Base-by-base conservation (phyloP, 352 stramenopile species). In the Pythium sukuiense region DNA sequence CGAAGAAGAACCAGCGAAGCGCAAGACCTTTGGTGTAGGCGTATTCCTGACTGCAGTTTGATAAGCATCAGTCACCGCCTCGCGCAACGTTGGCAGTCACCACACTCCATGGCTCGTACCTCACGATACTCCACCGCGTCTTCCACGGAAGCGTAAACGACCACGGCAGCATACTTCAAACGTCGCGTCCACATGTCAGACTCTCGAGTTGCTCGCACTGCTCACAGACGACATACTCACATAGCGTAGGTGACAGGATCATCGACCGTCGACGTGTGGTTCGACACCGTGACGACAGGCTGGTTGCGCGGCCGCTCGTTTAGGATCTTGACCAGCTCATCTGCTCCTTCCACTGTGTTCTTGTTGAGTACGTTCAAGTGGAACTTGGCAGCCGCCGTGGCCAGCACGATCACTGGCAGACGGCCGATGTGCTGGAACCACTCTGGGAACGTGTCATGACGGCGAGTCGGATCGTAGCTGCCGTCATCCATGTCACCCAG, bases 71-170 rank as follows among this genome's bases (percentile, higher is more conserved):
- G n/a, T 41, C 26, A 55, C 1, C 27, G 14, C 54, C 58, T 52
- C 11, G 50, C 30, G 11, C 2, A 52, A n/a, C n/a, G n/a, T n/a
- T 0, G 27, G n/a, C 30, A 14, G 63, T 45, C 70, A 37, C 41
- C 24, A 49, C 18, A 18, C 20, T 11, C 9, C 71, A 45, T n/a
- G n/a, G n/a, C n/a, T n/a, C n/a, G n/a, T 32, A 92, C 83, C 83
- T 92, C 62, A 83, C 86, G 39, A 93, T 58, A 37, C 84, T 90
- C 86, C 86, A 95, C 30, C 86, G 84, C 18, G 74, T 76, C 30
- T 80, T 74, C 46, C 72, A 65, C 2, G 86, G 86, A 62, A 77
- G 71, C 49, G 69, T 74, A 56, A 81, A 93, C 52, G 73, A 85
- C 84, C 81, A 93, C 33, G 86, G 83, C 66, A 93, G 76, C 67